Evolutionary conservation across 768 basidiomycete genomes (phyloP), one percentile per base, ranked within the genome.

Genomic region (Kockovaella imperatae): DNA sequence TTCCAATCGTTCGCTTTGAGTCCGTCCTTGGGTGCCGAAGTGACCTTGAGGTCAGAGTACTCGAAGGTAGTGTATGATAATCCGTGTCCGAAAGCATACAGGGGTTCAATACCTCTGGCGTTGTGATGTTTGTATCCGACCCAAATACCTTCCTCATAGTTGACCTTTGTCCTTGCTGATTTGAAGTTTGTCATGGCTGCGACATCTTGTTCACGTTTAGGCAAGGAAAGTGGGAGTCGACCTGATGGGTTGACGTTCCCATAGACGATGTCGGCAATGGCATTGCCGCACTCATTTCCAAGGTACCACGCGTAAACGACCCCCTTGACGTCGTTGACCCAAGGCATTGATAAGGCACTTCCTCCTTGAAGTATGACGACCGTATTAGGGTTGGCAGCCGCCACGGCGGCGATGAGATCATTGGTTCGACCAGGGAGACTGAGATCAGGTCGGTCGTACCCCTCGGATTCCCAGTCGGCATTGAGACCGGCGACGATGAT

Each of bases 51-150:
- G 43, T 79, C 70, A 0, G 76, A 76, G 31, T 82, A 75, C 2
- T 69, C 62, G 64, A 87, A 88, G 1, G 74, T 77, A 4, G 85
- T 86, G 69, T 87, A 88, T 0, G 84, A 86, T 8, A 86, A 73
- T 23, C 86, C 85, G 38, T 59, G 81, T 77, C 84, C 83, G 62
- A 84, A 85, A 15, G 81, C 76, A 69, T 82, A 85, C 24, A 84
- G 72, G 0, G 82, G 77, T 41, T 73, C 68, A 29, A 83, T 74
- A 5, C 66, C 69, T 31, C 76, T 69, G 1, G 78, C 76, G 44
- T 80, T 77, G 58, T 82, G 82, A 56, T 80, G 76, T 59, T 82
- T 83, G 42, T 62, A 62, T 39, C 60, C 60, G n/a, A 62, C 60
- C 57, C 57, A 62, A 25, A 62, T 56, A 28, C 59, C 59, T 44